phyloP scores from a whole-genome alignment of 352 stramenopile genomes.

The Peronosclerospora sorghi region DNA sequence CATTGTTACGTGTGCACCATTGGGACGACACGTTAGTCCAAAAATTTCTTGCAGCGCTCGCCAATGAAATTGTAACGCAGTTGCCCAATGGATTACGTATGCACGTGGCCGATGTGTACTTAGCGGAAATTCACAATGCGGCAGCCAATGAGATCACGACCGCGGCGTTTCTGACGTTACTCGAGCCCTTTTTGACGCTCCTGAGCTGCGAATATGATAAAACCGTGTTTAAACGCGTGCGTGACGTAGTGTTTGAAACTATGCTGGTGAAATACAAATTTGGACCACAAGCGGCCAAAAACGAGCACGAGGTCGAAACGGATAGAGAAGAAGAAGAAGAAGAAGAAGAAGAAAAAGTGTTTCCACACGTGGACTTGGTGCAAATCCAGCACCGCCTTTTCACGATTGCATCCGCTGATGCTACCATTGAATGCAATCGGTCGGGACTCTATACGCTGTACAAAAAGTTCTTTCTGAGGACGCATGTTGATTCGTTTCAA shows the following conservation, averaged over 20 bases:
- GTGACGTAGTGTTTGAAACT: constrained; percentile 59
- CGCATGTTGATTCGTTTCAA: constrained; percentile 71
- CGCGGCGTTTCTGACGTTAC: constrained; percentile 50
- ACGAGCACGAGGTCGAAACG: constrained; percentile 30
- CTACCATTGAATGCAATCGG: constrained; percentile 70
- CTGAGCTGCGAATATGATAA: constrained; percentile 72
- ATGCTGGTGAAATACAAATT: constrained; percentile 66
- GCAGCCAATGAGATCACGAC: constrained; percentile 40
- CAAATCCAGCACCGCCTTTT: constrained; percentile 76
- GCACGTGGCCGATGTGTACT: constrained; percentile 66
- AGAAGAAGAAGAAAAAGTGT: constrained; percentile 45
- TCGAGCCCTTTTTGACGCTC: constrained; percentile 77
- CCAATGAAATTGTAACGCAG: constrained; percentile 60
- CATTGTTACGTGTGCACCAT: constrained; percentile 43
- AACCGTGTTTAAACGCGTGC: constrained; percentile 68
- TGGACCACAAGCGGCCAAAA: constrained; percentile 30
- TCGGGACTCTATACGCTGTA: constrained; percentile 69
- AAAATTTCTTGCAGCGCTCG: constrained; percentile 52
- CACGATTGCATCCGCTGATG: constrained; percentile 57
- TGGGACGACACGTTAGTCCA: constrained; percentile 39
- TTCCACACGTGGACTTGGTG: constrained; percentile 47
- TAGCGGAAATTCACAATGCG: constrained; percentile 51
- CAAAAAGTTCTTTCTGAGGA: constrained; percentile 55
- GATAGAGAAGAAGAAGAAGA: constrained; percentile 40
- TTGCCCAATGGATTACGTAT: constrained; percentile 72